Base-by-base conservation (phyloP, 2,329 filamentous ascomycete genomes). In the Cordyceps pruinosa region DNA sequence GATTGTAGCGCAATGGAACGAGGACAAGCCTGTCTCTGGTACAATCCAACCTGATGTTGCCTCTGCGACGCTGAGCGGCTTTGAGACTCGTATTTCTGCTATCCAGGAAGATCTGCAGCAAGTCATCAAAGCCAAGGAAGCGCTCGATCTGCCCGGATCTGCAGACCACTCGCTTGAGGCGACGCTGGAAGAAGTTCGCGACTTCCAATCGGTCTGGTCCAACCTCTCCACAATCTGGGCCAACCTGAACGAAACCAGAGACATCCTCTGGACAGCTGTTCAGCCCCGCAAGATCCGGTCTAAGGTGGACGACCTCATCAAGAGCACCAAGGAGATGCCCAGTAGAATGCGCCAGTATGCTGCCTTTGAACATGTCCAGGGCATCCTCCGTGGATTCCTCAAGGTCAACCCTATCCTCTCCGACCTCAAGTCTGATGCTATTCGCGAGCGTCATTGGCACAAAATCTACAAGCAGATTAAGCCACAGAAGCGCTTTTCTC, bases 321-420 rank as follows among this genome's bases (percentile, higher is more conserved):
- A 96, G 77, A 96, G 96, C 82, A 97, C 92, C 35, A 97, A 96
- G 75, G 93, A 97, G 61, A 97, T 99, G 94, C 94, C 95, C 0
- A 96, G 91, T 72, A 87, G 94, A 59, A 97, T 99, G 93, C 87
- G 95, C 60, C 95, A 99, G 68, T 99, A 99, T 71, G 93, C 95
- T 64, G 95, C 95, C n/a, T 99, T 99, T 69, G 95, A 99, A 72
- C 93, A 99, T 68, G 91, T 99, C 39, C 95, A 99, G 70, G 90
- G 85, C 61, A 89, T 95, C 30, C 82, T 99, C 41, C 88, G 91
- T 45, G 87, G 92, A 61, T 82, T 96, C 49, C 80, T 97, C 61
- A 97, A 96, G 71, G 90, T 96, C 64, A 99, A 97, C 68, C 80
- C 87, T 12, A 80, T 97, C 34, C 80, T 99, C 4, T 83, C 86